Evolutionary conservation across 306 rosid species (phyloP).

Genomic region (Cucurbita maxima): DNA sequence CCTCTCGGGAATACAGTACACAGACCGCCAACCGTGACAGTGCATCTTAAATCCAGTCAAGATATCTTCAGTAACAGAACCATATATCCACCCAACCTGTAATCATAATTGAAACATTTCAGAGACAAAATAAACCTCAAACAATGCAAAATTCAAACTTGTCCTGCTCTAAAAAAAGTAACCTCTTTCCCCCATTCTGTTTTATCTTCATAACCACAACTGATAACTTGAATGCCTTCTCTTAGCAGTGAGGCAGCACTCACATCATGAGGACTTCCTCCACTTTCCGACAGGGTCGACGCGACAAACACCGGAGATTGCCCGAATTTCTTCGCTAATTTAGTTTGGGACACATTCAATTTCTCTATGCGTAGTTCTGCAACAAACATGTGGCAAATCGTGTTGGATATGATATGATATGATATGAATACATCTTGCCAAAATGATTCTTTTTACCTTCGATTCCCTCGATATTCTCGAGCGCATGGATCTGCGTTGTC

Average conservation of each 20-base stretch:
- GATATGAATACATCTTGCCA: not conserved
- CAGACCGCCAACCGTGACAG: slow-evolving; percentile 98
- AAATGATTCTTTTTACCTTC: slow-evolving; percentile 36
- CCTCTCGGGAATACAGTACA: slow-evolving; percentile 77
- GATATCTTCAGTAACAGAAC: slow-evolving; percentile 96
- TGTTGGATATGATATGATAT: not conserved
- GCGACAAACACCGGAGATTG: slow-evolving; percentile 84
- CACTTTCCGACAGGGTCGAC: slow-evolving; percentile 62
- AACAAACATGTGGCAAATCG: slow-evolving; percentile 10
- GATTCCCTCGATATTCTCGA: slow-evolving; percentile 75
- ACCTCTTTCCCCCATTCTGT: slow-evolving; percentile 99
- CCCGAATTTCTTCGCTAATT: slow-evolving; percentile 83
- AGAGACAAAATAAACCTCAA: not conserved
- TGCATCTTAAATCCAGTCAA: slow-evolving; percentile 99
- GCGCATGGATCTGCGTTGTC: slow-evolving; percentile 86
- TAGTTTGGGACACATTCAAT: slow-evolving; percentile 36
- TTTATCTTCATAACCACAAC: slow-evolving; percentile 97
- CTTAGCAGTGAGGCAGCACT: slow-evolving; percentile 79
- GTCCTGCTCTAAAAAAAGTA: not conserved
- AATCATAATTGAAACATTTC: not conserved
- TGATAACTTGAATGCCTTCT: slow-evolving; percentile 91
- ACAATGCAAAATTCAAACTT: not conserved
- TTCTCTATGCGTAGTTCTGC: slow-evolving; percentile 37
- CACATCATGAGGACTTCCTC: slow-evolving; percentile 47
- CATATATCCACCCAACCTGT: slow-evolving; percentile 98